Percentiles rank a stretch among this genome's conserved stretches.
Evolutionary conservation across 2,329 filamentous ascomycete species (phyloP).

Genomic region (Aspergillus amoenus): DNA sequence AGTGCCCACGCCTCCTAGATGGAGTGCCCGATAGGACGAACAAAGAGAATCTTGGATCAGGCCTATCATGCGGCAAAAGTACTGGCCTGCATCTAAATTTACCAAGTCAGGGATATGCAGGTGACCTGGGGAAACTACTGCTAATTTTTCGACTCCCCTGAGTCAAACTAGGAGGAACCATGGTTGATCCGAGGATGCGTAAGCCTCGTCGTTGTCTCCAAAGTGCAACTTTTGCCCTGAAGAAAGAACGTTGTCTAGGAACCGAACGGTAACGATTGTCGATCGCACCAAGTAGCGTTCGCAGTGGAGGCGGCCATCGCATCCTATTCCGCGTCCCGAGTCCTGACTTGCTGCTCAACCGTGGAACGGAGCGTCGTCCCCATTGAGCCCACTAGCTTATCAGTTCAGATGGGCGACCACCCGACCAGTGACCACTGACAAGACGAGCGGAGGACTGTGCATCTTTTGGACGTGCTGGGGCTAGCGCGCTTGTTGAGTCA

Average conservation of each 20-base stretch:
- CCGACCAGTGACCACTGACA: not conserved
- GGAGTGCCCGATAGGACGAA: not conserved
- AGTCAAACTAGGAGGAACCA: not conserved
- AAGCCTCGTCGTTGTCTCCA: not conserved
- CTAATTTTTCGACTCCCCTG: not conserved
- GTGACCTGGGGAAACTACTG: not conserved
- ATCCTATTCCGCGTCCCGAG: not conserved
- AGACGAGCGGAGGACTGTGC: not conserved
- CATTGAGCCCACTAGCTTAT: slow-evolving; percentile 12
- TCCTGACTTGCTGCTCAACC: not conserved
- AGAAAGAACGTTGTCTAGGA: not conserved
- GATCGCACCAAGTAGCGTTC: slow-evolving; percentile 1
- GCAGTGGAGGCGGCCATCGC: not conserved
- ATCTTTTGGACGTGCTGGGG: not conserved
- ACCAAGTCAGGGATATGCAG: not conserved
- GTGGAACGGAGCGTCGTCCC: not conserved
- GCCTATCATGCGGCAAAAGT: not conserved
- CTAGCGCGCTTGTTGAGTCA: slow-evolving; percentile 5
- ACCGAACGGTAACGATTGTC: not conserved
- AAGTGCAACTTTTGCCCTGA: not conserved
- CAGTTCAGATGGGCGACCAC: slow-evolving; percentile 3
- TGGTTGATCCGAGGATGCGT: not conserved
- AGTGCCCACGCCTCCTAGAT: not conserved
- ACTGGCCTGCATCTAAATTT: not conserved
- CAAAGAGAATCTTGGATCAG: not conserved